phyloP scores from a whole-genome alignment of 2,329 filamentous ascomycete genomes.

The Cladophialophora immunda region DNA sequence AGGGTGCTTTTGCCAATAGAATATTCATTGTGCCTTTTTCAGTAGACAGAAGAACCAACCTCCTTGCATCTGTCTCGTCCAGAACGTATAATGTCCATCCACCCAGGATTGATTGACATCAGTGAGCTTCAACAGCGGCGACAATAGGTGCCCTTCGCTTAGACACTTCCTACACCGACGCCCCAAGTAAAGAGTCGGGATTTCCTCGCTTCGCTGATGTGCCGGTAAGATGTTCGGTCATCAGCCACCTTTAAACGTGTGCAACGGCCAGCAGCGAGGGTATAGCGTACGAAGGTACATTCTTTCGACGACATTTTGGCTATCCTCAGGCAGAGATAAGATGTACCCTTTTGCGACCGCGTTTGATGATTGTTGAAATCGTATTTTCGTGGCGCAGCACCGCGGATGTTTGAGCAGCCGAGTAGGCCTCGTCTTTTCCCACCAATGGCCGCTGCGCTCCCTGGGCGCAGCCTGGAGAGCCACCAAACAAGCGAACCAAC shows the following conservation, averaged over 20 bases:
- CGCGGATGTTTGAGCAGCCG: conserved; percentile 15
- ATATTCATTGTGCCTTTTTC: neutral
- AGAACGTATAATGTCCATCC: neutral
- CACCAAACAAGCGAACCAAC: conserved; percentile 16
- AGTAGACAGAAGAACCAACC: neutral
- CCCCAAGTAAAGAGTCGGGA: neutral
- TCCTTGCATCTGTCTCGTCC: neutral
- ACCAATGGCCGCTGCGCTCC: conserved; percentile 12
- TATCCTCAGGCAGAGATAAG: neutral
- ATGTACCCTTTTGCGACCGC: neutral
- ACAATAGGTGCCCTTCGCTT: neutral
- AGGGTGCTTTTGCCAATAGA: neutral
- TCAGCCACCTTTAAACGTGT: conserved; percentile 18
- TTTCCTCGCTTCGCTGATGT: conserved; percentile 14
- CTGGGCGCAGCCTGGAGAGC: conserved; percentile 9
- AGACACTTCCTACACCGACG: neutral
- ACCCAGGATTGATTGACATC: neutral
- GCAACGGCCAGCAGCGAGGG: conserved; percentile 1
- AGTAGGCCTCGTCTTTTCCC: conserved; percentile 14
- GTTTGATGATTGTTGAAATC: conserved; percentile 3
- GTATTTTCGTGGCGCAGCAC: conserved; percentile 25
- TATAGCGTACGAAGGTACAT: conserved; percentile 20
- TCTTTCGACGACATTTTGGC: neutral
- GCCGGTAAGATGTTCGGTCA: conserved; percentile 22
- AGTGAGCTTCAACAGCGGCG: neutral